Percentiles rank a stretch among this genome's conserved stretches.
Conservation (phyloP, 306 rosid species). For the Cucurbita maxima region DNA sequence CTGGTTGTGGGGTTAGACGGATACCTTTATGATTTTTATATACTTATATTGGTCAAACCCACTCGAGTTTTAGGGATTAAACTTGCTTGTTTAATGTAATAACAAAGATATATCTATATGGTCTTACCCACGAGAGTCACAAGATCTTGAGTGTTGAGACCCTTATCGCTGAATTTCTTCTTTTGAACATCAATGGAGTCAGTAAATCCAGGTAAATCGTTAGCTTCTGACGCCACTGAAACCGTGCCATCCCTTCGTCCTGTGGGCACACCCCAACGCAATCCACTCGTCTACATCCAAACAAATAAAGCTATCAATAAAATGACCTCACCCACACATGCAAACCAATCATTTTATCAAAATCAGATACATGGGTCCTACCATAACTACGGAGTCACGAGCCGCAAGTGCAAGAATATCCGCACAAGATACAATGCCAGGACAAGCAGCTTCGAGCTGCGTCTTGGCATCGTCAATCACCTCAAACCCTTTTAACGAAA, state of each 20-base stretch:
- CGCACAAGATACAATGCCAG: constrained; percentile 5
- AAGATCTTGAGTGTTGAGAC: constrained; percentile 7
- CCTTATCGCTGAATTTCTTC: neutral
- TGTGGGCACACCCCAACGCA: constrained; percentile 2
- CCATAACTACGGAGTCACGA: constrained; percentile 6
- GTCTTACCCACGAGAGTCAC: constrained; percentile 4
- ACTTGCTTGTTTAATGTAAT: too few relatives aligned
- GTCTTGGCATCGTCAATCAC: constrained; percentile 8
- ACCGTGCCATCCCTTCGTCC: constrained; percentile 4
- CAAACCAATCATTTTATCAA: too few relatives aligned
- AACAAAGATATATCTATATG: neutral
- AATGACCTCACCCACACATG: too few relatives aligned
- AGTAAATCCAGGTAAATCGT: neutral
- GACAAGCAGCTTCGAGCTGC: constrained; percentile 6
- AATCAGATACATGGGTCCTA: neutral
- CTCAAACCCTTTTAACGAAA: constrained; percentile 4
- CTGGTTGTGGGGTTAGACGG: too few relatives aligned
- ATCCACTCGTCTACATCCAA: neutral
- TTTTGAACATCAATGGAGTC: constrained; percentile 1
- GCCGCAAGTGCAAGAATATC: constrained; percentile 1
- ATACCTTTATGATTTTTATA: too few relatives aligned
- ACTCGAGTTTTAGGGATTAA: too few relatives aligned
- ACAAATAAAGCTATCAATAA: neutral
- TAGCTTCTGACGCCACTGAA: constrained; percentile 2
- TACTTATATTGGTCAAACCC: too few relatives aligned